Evolutionary conservation across 495 filamentous ascomycete species (phyloP).

Genomic region (Aspergillus cavernicola): DNA sequence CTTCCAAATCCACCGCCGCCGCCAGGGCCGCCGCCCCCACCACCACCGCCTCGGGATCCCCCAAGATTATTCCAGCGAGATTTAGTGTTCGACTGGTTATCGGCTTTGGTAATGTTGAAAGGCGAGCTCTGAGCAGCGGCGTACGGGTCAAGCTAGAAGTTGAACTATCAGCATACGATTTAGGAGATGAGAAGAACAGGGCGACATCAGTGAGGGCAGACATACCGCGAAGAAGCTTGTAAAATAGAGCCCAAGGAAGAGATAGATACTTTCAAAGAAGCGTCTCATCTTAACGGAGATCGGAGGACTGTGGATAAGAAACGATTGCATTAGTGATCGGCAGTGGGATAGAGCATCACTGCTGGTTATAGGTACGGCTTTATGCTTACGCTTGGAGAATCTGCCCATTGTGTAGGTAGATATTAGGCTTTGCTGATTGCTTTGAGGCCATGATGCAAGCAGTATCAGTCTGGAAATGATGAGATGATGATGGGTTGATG

Average conservation of each 20-base stretch:
- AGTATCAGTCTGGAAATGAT: background rate
- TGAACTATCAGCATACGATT: slow-evolving; percentile 18
- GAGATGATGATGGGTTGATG: background rate
- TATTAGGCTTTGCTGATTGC: slow-evolving; percentile 26
- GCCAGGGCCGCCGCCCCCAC: slow-evolving; percentile 21
- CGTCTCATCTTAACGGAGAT: slow-evolving; percentile 40
- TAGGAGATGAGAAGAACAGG: background rate
- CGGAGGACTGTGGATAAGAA: slow-evolving; percentile 33
- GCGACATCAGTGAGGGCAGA: background rate
- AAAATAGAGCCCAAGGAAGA: slow-evolving; percentile 43
- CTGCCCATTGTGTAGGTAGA: slow-evolving; percentile 39
- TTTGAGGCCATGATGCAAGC: slow-evolving; percentile 24
- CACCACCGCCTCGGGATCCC: slow-evolving; percentile 17
- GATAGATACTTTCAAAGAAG: slow-evolving; percentile 41
- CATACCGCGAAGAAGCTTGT: slow-evolving; percentile 44
- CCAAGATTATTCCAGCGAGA: slow-evolving; percentile 17
- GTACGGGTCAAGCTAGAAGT: slow-evolving; percentile 59
- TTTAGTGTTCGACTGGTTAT: slow-evolving; percentile 19
- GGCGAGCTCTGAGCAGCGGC: slow-evolving; percentile 56
- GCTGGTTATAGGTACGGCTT: background rate
- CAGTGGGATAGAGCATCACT: background rate
- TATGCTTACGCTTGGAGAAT: slow-evolving; percentile 29
- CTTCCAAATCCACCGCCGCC: slow-evolving; percentile 30
- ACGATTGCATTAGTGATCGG: slow-evolving; percentile 22
- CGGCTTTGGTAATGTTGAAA: slow-evolving; percentile 51